Evolutionary conservation across 2,329 filamentous ascomycete species (phyloP), one percentile per base, ranked within the genome.

Genomic region (Colletotrichum acutatum): DNA sequence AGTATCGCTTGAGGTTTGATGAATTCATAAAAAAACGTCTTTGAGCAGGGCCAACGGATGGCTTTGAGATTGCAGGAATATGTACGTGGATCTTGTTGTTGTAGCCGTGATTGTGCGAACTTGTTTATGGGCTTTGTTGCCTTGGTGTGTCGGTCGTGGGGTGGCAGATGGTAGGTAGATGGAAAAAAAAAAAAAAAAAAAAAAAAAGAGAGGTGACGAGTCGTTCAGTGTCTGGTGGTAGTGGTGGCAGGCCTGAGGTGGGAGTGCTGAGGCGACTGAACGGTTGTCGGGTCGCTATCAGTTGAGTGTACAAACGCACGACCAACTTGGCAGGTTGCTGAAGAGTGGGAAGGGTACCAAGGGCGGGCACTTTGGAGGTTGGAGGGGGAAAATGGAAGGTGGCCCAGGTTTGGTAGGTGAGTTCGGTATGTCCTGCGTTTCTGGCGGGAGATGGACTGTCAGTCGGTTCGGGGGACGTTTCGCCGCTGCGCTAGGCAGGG

Each of bases 21-120:
- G 83, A 76, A 84, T 83, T 85, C 85, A 87, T 86, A 84, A 85
- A 87, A 86, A 64, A 64, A n/a, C n/a, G 61, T 26, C 82, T 68
- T 64, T 74, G 58, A 57, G 57, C 24, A 59, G 46, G 28, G 74
- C 72, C 74, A 67, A 63, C 61, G 37, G 30, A 53, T 60, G 63
- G 71, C 71, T 42, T 61, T 62, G 56, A 24, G 11, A 24, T 28
- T 73, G 61, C 71, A 71, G 32, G 28, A 54, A 32, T 63, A 42
- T 66, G 37, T 19, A 54, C 49, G 14, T n/a, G 16, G 22, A 49
- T 60, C 19, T 34, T 26, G 56, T 53, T 37, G 9, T 32, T 53
- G 37, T 52, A 34, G 30, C 37, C 24, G n/a, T 57, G 60, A 26
- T 68, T 49, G 32, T 28, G 58, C 28, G 37, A 68, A 16, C 28